Evolutionary conservation across 208 protist genomes (phyloP).

Genomic region (Leptomonas seymouri): DNA sequence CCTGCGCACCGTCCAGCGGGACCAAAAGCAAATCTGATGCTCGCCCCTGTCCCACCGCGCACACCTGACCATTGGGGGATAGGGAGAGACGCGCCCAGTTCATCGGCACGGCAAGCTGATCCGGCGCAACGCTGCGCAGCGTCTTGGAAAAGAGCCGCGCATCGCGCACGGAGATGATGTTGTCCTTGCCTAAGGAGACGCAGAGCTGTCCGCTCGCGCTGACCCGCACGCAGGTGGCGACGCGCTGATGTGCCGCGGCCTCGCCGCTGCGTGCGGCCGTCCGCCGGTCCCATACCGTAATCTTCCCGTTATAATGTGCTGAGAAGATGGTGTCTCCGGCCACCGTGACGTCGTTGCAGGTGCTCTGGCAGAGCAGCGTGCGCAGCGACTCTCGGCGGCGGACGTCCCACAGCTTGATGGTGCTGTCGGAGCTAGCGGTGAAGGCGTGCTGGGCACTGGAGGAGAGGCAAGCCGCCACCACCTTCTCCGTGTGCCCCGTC

Average conservation of each 20-base stretch:
- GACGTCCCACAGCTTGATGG: slow-evolving; percentile 80
- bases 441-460: slow-evolving; percentile 56
- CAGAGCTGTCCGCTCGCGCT: slow-evolving; percentile 41
- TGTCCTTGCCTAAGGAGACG: slow-evolving; percentile 68
- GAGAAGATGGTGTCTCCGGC: slow-evolving; percentile 55
- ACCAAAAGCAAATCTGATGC: slow-evolving; percentile 29
- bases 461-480: slow-evolving; percentile 67
- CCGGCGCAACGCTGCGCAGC: slow-evolving; percentile 37
- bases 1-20: slow-evolving; percentile 7
- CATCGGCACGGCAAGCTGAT: slow-evolving; percentile 43
- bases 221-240: slow-evolving; percentile 64
- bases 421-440: slow-evolving; percentile 72
- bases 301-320: slow-evolving; percentile 72
- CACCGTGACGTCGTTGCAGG: slow-evolving; percentile 67
- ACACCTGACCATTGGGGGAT: slow-evolving; percentile 38
- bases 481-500: slow-evolving; percentile 67
- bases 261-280: slow-evolving; percentile 26
- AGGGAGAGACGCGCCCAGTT: slow-evolving; percentile 65
- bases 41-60: slow-evolving; percentile 52
- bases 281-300: slow-evolving; percentile 68
- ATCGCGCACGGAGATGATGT: slow-evolving; percentile 61
- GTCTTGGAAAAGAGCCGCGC: slow-evolving; percentile 46
- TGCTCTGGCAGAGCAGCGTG: slow-evolving; percentile 63
- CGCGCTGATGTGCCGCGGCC: slow-evolving; percentile 52
- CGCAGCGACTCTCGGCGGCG: slow-evolving; percentile 36